Percentiles rank a stretch among this genome's conserved stretches.
Evolutionary conservation across 2,329 filamentous ascomycete species (phyloP).

Genomic region (Helminthosporium solani): DNA sequence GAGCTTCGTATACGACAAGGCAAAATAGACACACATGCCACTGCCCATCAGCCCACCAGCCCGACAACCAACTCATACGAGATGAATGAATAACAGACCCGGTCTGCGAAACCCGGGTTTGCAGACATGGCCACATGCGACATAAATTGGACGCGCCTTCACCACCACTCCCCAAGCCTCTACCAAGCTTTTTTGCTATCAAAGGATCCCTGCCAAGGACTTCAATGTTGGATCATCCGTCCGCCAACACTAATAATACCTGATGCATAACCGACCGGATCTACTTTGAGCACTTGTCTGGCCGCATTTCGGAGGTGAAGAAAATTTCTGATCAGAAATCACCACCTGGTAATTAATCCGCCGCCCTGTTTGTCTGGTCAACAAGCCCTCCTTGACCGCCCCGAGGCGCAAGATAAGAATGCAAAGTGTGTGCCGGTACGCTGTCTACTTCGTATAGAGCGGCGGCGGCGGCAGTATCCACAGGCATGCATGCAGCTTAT

Average conservation of each 20-base stretch:
- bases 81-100: neutral
- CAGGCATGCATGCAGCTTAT: slow-evolving; percentile 13
- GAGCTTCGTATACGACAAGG: slow-evolving; percentile 1
- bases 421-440: neutral
- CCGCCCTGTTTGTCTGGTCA: neutral
- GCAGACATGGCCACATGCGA: neutral
- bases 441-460: neutral
- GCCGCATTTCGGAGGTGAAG: neutral
- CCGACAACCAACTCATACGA: neutral
- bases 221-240: no score
- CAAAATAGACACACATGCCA: no score
- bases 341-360: neutral
- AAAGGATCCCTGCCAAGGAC: no score
- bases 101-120: neutral
- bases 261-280: no score
- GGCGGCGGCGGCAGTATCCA: neutral
- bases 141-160: neutral
- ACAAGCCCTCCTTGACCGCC: neutral
- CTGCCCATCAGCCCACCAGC: slow-evolving; percentile 10
- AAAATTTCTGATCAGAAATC: no score
- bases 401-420: no score
- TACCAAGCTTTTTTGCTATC: no score
- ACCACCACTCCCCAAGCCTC: neutral
- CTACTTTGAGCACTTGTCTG: no score
- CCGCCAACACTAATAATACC: no score